Conservation (phyloP, 1,284 basidiomycete genomes). For the Hymenochaete sp. region DNA sequence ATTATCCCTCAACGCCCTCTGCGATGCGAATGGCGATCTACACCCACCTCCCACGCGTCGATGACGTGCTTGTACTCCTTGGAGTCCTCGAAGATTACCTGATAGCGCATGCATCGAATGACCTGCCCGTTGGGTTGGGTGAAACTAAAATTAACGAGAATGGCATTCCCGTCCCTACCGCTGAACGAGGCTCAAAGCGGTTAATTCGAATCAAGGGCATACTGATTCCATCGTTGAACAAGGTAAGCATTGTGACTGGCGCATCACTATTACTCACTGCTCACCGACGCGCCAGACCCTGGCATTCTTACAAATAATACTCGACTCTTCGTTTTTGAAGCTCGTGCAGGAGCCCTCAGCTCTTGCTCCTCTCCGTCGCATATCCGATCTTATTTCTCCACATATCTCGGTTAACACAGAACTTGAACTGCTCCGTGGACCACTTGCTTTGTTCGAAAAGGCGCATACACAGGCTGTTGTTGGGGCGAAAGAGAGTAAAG, state of each 20-base stretch:
- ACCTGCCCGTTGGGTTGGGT: conserved; percentile 34
- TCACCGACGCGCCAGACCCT: conserved; percentile 36
- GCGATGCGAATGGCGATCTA: conserved; percentile 50
- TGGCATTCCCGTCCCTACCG: conserved; percentile 20
- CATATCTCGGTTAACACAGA: conserved; percentile 42
- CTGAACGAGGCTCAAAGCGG: conserved; percentile 3
- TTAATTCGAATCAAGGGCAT: conserved; percentile 14
- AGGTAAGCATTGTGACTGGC: conserved; percentile 31
- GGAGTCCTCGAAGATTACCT: conserved; percentile 50
- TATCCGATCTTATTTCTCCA: conserved; percentile 43
- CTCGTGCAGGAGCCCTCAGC: conserved; percentile 53
- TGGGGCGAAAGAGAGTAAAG: conserved; percentile 29
- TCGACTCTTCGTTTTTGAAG: conserved; percentile 60
- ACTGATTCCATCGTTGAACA: conserved; percentile 40
- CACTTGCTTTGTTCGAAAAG: conserved; percentile 51
- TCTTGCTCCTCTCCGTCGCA: conserved; percentile 38
- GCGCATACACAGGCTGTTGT: conserved; percentile 38
- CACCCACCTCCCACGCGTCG: conserved; percentile 42
- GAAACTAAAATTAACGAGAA: conserved; percentile 26
- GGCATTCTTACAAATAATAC: conserved; percentile 48
- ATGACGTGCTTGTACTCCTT: conserved; percentile 43
- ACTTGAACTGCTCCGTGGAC: conserved; percentile 46
- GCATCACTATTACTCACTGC: not conserved
- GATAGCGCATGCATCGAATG: conserved; percentile 32
- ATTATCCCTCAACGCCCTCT: conserved; percentile 43